These are phyloP conservation scores for Aegilops umbellulata DNA, from an alignment of 176 grass and related monocot genomes.

Conservation along the genomic window DNA sequence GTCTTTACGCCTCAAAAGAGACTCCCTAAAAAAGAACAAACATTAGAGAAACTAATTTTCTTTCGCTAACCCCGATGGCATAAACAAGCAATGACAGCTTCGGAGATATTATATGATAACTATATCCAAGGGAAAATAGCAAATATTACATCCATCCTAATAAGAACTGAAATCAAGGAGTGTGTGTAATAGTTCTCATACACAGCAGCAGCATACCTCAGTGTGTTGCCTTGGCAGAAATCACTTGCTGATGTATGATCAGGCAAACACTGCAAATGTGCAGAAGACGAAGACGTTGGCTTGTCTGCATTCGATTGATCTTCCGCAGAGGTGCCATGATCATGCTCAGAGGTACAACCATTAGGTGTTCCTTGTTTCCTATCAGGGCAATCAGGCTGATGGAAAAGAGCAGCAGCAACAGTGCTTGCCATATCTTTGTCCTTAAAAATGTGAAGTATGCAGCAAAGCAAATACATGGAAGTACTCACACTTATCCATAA, in stretches of 20 bases:
- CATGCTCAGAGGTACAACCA: conserved; percentile 45
- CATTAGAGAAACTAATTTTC: background rate
- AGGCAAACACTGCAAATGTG: conserved; percentile 22
- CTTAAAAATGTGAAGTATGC: conserved; percentile 97
- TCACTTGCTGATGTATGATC: conserved; percentile 36
- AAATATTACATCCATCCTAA: background rate
- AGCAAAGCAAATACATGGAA: conserved; percentile 88
- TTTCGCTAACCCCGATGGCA: background rate
- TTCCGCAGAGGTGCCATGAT: conserved; percentile 14
- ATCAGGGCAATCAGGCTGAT: conserved; percentile 52
- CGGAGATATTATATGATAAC: background rate
- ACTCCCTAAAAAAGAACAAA: background rate
- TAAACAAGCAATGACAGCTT: conserved; percentile 15
- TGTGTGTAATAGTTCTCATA: conserved; percentile 8
- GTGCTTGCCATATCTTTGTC: conserved; percentile 88
- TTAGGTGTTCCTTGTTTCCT: conserved; percentile 47
- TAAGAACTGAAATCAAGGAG: background rate
- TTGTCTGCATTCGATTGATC: conserved; percentile 39
- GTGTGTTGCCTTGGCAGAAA: conserved; percentile 54
- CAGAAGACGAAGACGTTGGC: conserved; percentile 21
- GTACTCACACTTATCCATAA: conserved; percentile 72
- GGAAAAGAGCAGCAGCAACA: conserved; percentile 82
- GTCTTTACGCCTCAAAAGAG: background rate
- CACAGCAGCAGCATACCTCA: conserved; percentile 59
- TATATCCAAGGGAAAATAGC: background rate